These are phyloP conservation scores for Lipomyces spencermartinsiae DNA, from an alignment of 805 yeast genomes.

Conservation along the genomic window DNA sequence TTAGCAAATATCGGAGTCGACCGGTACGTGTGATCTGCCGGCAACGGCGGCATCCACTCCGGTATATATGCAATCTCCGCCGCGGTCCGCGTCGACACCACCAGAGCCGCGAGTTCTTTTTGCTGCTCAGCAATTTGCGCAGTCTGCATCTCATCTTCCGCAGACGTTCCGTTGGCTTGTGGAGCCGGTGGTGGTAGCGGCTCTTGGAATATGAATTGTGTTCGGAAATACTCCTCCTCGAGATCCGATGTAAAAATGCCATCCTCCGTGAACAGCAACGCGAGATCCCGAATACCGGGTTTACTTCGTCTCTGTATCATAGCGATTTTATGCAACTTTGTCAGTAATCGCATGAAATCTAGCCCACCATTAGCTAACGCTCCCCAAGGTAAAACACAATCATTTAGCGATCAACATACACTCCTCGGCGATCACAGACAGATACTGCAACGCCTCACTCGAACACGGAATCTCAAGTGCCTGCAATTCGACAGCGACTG, in stretches of 20 bases:
- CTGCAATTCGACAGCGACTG: slow-evolving; percentile 26
- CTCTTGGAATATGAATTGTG: slow-evolving; percentile 23
- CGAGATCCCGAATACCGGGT: slow-evolving; percentile 47
- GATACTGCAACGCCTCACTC: slow-evolving; percentile 28
- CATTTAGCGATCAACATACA: slow-evolving; percentile 16
- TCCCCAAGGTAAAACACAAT: neutral
- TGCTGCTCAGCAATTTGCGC: slow-evolving; percentile 20
- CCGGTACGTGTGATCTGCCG: slow-evolving; percentile 92
- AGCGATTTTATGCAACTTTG: slow-evolving; percentile 42
- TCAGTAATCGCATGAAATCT: slow-evolving; percentile 36
- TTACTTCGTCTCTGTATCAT: slow-evolving; percentile 46
- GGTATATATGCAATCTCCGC: slow-evolving; percentile 59
- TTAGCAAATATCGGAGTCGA: slow-evolving; percentile 73
- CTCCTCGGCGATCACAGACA: slow-evolving; percentile 30
- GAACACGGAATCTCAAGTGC: slow-evolving; percentile 25
- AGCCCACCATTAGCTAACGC: neutral
- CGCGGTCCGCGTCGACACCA: slow-evolving; percentile 40
- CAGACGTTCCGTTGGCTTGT: slow-evolving; percentile 5
- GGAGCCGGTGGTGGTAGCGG: slow-evolving; percentile 8
- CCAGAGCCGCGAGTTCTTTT: slow-evolving; percentile 17
- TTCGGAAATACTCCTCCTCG: slow-evolving; percentile 40
- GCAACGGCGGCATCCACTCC: slow-evolving; percentile 81
- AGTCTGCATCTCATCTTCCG: neutral
- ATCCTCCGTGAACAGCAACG: slow-evolving; percentile 43
- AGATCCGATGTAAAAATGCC: slow-evolving; percentile 45